Evolutionary conservation across 352 stramenopile genomes (phyloP).

Genomic region (Elongisporangium senticosum): DNA sequence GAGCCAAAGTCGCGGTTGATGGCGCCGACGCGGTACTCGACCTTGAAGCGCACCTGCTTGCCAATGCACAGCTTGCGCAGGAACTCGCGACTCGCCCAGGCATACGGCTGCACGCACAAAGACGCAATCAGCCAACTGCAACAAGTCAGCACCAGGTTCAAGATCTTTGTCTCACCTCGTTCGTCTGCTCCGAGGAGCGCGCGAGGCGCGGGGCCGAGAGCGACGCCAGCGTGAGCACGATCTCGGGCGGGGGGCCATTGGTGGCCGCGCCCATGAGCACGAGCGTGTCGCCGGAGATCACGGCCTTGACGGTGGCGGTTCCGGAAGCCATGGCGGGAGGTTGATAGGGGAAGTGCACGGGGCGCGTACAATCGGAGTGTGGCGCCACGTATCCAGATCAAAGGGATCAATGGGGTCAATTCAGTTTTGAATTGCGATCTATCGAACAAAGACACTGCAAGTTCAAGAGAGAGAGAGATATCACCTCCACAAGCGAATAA

Average conservation of each 20-base stretch:
- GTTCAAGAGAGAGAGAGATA: not conserved
- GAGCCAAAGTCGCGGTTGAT: slow-evolving; percentile 85
- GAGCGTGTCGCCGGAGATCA: slow-evolving; percentile 97
- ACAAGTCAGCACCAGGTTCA: not conserved
- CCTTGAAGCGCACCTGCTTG: slow-evolving; percentile 95
- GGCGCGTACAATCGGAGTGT: slow-evolving; percentile 2
- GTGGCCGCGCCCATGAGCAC: slow-evolving; percentile 89
- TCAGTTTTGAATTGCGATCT: slow-evolving; percentile 2
- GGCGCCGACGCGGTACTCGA: slow-evolving; percentile 82
- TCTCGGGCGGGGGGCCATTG: slow-evolving; percentile 89
- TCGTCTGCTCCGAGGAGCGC: slow-evolving; percentile 55
- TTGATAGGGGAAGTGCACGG: slow-evolving; percentile 3
- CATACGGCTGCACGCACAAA: slow-evolving; percentile 84
- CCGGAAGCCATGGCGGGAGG: slow-evolving; percentile 62
- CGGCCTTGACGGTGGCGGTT: slow-evolving; percentile 94
- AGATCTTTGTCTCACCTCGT: slow-evolving; percentile 26
- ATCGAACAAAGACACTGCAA: slow-evolving; percentile 3
- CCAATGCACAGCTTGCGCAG: slow-evolving; percentile 93
- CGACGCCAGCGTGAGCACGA: slow-evolving; percentile 95
- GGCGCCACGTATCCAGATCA: slow-evolving; percentile 5
- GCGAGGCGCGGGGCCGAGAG: slow-evolving; percentile 92
- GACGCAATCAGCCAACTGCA: not conserved
- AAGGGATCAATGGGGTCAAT: slow-evolving; percentile 1
- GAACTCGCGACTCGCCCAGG: slow-evolving; percentile 95
- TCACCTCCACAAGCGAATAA: slow-evolving; percentile 3